These are phyloP conservation scores for Metarhizium brunneum DNA, from an alignment of 2,329 filamentous ascomycete genomes.

Conservation along the genomic window DNA sequence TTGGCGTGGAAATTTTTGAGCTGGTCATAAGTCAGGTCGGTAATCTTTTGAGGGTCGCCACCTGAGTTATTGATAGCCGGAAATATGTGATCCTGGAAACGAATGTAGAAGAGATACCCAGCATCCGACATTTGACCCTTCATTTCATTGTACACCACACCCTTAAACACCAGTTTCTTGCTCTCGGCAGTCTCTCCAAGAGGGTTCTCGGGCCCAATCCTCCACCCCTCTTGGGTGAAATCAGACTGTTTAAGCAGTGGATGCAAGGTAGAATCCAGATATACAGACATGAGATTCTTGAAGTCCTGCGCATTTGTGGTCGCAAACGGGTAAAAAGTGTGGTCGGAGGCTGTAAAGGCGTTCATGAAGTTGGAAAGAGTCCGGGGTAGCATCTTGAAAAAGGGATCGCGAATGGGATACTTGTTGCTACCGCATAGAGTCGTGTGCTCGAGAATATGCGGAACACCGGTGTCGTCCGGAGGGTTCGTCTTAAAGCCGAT, in stretches of 20 bases:
- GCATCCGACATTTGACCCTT: constrained; percentile 98
- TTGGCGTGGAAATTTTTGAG: constrained; percentile 79
- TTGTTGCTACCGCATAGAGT: constrained; percentile 93
- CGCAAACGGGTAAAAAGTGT: constrained; percentile 96
- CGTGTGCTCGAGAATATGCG: constrained; percentile 95
- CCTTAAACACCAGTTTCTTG: constrained; percentile 81
- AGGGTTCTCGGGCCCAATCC: constrained; percentile 86
- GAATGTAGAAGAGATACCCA: constrained; percentile 90
- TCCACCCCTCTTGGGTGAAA: constrained; percentile 95
- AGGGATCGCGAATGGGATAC: constrained; percentile 94
- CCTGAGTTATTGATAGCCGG: constrained; percentile 94
- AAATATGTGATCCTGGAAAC: constrained; percentile 90
- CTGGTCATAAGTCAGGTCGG: constrained; percentile 86
- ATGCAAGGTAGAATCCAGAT: constrained; percentile 87
- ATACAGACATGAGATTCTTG: constrained; percentile 91
- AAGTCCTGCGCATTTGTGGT: constrained; percentile 95
- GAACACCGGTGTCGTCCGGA: constrained; percentile 89
- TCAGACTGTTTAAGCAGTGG: constrained; percentile 84
- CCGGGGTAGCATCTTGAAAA: constrained; percentile 98
- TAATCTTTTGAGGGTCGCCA: constrained; percentile 92
- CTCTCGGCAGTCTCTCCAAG: constrained; percentile 47
- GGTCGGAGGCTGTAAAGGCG: constrained; percentile 90
- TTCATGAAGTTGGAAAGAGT: constrained; percentile 99
- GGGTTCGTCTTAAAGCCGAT: constrained; percentile 99
- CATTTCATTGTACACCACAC: constrained; percentile 99